Conservation (phyloP, 78 protist genomes). For the Bigelowiella natans region DNA sequence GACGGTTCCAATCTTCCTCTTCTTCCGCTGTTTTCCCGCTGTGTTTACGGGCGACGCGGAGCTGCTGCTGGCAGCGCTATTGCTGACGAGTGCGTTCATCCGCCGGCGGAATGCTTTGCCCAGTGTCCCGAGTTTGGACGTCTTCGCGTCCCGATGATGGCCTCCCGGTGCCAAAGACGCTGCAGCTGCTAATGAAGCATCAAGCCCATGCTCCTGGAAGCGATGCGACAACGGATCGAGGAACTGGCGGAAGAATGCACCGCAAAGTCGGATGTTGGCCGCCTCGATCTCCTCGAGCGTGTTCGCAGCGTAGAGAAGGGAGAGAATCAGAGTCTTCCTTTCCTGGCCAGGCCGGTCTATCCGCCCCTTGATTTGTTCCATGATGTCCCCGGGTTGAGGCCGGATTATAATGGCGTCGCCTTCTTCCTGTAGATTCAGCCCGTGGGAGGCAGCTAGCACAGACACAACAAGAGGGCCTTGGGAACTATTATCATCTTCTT, state of each 20-base stretch:
- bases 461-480: neutral
- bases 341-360: slow-evolving; percentile 30
- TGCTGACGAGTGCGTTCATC: neutral
- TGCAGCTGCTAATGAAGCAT: neutral
- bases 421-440: neutral
- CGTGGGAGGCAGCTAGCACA: neutral
- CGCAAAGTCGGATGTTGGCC: slow-evolving; percentile 24
- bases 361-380: slow-evolving; percentile 28
- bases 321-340: neutral
- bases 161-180: too few relatives aligned
- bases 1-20: too few relatives aligned
- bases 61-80: too few relatives aligned
- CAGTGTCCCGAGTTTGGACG: neutral
- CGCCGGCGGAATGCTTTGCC: neutral
- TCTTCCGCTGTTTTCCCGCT: too few relatives aligned
- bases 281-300: slow-evolving; percentile 33
- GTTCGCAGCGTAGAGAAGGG: slow-evolving; percentile 11
- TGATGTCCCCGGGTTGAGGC: slow-evolving; percentile 27
- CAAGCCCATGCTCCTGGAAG: neutral
- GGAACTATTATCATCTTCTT: neutral
- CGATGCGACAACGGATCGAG: neutral
- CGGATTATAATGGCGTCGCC: slow-evolving; percentile 1
- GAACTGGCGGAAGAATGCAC: slow-evolving; percentile 32
- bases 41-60: too few relatives aligned
- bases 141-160: too few relatives aligned